Evolutionary conservation across 345 rosid genomes (phyloP).

Genomic region (Conringia planisiliqua): DNA sequence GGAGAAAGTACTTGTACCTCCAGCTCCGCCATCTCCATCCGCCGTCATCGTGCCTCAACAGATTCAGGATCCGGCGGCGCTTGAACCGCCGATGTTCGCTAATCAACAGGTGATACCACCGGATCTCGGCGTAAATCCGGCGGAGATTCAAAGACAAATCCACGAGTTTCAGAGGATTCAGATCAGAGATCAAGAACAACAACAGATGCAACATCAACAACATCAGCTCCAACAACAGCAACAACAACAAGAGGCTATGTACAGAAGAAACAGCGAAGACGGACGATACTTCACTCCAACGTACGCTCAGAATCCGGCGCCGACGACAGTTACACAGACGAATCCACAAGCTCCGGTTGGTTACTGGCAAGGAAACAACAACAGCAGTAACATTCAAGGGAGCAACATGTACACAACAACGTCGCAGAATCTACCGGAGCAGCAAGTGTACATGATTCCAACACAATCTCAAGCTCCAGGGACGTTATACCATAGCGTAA

Average conservation of each 20-base stretch:
- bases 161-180: slow-evolving; percentile 83
- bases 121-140: slow-evolving; percentile 41
- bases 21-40: slow-evolving; percentile 23
- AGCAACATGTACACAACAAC: slow-evolving; percentile 46
- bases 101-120: slow-evolving; percentile 33
- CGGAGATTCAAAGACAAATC: slow-evolving; percentile 57
- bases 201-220: slow-evolving; percentile 13
- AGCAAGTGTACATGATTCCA: slow-evolving; percentile 57
- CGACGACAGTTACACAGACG: slow-evolving; percentile 28
- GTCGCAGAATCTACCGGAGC: slow-evolving; percentile 43
- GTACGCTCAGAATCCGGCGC: slow-evolving; percentile 16
- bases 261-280: slow-evolving; percentile 39
- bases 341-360: slow-evolving; percentile 43
- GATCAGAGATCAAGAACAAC: slow-evolving; percentile 57
- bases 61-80: slow-evolving; percentile 31
- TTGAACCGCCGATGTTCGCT: slow-evolving; percentile 12
- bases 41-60: slow-evolving; percentile 22
- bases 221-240: slow-evolving; percentile 22
- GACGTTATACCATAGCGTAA: slow-evolving; percentile 30
- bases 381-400: slow-evolving; percentile 38
- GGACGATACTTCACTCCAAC: slow-evolving; percentile 44
- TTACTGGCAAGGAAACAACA: slow-evolving; percentile 65
- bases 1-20: slow-evolving; percentile 46
- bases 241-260: slow-evolving; percentile 42
- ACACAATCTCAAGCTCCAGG: slow-evolving; percentile 46